Evolutionary conservation across 1,284 basidiomycete genomes (phyloP).

Genomic region (Vanrija sp.): DNA sequence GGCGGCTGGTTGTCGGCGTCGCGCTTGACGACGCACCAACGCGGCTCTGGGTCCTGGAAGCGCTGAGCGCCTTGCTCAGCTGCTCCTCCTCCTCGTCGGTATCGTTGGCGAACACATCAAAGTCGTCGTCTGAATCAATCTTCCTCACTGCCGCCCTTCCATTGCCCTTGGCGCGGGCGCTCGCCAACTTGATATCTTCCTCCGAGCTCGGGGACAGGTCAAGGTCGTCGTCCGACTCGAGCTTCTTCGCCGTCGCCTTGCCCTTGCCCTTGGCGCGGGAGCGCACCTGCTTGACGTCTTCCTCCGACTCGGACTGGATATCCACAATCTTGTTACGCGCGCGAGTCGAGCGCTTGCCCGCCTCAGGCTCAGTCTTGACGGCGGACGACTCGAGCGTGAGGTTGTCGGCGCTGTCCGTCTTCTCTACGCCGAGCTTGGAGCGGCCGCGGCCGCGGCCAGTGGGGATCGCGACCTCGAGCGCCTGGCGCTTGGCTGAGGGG

Average conservation of each 20-base stretch:
- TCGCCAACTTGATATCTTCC: not conserved
- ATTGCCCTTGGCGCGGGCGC: slow-evolving; percentile 15
- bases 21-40: not conserved
- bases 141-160: slow-evolving; percentile 21
- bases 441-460: slow-evolving; percentile 7
- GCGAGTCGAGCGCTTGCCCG: not conserved
- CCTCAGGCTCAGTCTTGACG: slow-evolving; percentile 6
- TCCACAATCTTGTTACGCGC: not conserved
- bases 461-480: slow-evolving; percentile 29
- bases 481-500: slow-evolving; percentile 9
- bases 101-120: slow-evolving; percentile 23
- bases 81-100: slow-evolving; percentile 29
- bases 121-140: slow-evolving; percentile 8
- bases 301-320: not conserved
- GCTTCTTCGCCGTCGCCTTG: not conserved
- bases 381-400: slow-evolving; percentile 29
- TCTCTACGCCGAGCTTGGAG: slow-evolving; percentile 34
- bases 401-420: slow-evolving; percentile 38
- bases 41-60: slow-evolving; percentile 2
- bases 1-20: not conserved
- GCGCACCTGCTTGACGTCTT: not conserved
- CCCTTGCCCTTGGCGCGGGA: not conserved
- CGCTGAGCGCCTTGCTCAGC: slow-evolving; percentile 17
- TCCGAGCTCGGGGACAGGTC: not conserved
- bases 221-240: not conserved